phyloP scores from a whole-genome alignment of 805 yeast genomes.

The Candida railenensis region DNA sequence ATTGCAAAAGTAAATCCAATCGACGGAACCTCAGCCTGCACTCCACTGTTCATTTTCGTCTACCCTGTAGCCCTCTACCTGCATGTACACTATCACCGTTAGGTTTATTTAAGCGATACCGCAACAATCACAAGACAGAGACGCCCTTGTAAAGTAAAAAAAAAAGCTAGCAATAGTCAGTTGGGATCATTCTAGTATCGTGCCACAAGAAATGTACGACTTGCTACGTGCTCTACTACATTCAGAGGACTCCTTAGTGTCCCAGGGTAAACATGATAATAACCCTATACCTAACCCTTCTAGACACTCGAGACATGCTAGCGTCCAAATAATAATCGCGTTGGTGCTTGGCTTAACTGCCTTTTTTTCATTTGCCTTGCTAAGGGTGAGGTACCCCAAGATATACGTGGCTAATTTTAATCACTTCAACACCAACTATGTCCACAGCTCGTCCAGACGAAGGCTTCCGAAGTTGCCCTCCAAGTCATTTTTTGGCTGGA shows the following conservation, averaged over 20 bases:
- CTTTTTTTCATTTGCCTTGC: slow-evolving; percentile 63
- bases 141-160: no score
- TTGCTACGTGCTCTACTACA: not conserved
- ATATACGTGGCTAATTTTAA: slow-evolving; percentile 79
- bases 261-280: slow-evolving; percentile 5
- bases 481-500: slow-evolving; percentile 75
- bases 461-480: slow-evolving; percentile 60
- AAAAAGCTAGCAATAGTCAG: no score
- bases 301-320: slow-evolving; percentile 51
- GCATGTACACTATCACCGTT: no score
- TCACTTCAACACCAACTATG: slow-evolving; percentile 40
- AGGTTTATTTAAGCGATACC: no score
- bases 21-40: no score
- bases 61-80: no score
- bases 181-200: no score
- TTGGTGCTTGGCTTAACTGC: slow-evolving; percentile 65
- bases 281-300: slow-evolving; percentile 14
- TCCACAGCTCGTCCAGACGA: slow-evolving; percentile 43
- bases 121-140: no score
- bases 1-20: no score
- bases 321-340: slow-evolving; percentile 77
- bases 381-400: slow-evolving; percentile 74
- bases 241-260: slow-evolving; percentile 7
- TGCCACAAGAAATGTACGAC: not conserved
- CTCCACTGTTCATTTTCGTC: no score